These are phyloP conservation scores for Talaromyces sp. DNA, from an alignment of 2,329 filamentous ascomycete species.

Conservation along the genomic window DNA sequence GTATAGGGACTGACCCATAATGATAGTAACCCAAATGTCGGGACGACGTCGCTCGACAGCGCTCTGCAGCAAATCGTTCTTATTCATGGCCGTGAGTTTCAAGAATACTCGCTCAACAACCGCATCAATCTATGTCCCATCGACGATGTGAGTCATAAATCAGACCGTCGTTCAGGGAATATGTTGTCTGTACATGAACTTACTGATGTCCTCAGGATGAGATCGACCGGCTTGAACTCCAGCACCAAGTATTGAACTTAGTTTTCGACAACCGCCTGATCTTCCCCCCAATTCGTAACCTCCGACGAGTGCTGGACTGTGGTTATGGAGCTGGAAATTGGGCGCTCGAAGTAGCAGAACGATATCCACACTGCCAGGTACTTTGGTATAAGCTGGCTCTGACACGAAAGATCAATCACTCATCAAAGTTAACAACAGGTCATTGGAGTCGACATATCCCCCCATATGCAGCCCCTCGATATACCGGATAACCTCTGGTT, in stretches of 20 bases:
- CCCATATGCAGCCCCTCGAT: conserved; percentile 64
- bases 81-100: conserved; percentile 62
- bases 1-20: neutral
- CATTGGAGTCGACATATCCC: conserved; percentile 67
- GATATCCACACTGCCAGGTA: conserved; percentile 63
- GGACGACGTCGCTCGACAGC: conserved; percentile 53
- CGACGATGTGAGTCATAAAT: conserved; percentile 58
- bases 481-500: conserved; percentile 64
- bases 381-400: conserved; percentile 22
- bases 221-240: conserved; percentile 59
- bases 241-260: conserved; percentile 60
- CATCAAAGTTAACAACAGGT: conserved; percentile 48
- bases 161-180: neutral
- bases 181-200: conserved; percentile 1
- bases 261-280: conserved; percentile 66
- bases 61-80: conserved; percentile 57
- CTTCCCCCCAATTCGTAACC: conserved; percentile 62
- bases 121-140: conserved; percentile 64
- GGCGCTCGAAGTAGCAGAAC: conserved; percentile 65
- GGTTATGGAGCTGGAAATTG: conserved; percentile 69
- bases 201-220: conserved; percentile 55
- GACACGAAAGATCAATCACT: conserved; percentile 8
- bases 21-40: conserved; percentile 42
- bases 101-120: conserved; percentile 63
- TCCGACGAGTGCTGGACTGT: conserved; percentile 64